Conservation (phyloP, 1,284 basidiomycete species). For the Coniferiporia weirii region DNA sequence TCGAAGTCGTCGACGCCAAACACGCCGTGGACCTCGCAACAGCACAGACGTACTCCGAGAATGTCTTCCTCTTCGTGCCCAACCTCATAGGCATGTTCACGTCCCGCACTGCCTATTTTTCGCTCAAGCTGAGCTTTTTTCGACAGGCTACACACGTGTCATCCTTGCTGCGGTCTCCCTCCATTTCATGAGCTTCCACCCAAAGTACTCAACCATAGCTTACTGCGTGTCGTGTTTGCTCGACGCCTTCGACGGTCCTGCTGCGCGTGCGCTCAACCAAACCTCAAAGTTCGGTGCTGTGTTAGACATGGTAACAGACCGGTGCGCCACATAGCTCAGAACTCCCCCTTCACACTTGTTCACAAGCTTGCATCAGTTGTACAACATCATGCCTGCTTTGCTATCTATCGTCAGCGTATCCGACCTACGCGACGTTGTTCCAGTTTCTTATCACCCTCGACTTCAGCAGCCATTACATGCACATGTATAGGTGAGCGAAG, state of each 20-base stretch:
- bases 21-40: conserved; percentile 80
- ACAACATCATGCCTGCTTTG: conserved; percentile 94
- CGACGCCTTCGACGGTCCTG: conserved; percentile 94
- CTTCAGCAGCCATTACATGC: conserved; percentile 99
- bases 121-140: neutral
- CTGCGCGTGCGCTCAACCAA: conserved; percentile 86
- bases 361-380: conserved; percentile 51
- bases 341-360: neutral
- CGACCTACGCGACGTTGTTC: conserved; percentile 77
- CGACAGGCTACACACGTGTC: conserved; percentile 83
- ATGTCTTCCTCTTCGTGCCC: conserved; percentile 93
- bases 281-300: conserved; percentile 97
- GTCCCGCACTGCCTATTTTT: conserved; percentile 1
- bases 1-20: conserved; percentile 73
- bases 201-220: conserved; percentile 85
- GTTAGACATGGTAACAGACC: conserved; percentile 99
- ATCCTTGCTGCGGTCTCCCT: conserved; percentile 88
- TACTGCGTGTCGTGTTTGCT: conserved; percentile 93
- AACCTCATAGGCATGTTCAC: conserved; percentile 82
- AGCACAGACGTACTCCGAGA: conserved; percentile 67
- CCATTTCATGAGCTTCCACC: conserved; percentile 93
- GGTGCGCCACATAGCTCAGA: conserved; percentile 45
- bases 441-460: conserved; percentile 96
- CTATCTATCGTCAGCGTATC: conserved; percentile 90
- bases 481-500: conserved; percentile 93